A percentile compares a stretch with the other conserved stretches of the same genome.
Conservation (phyloP, 73 alveolate genomes). For the Paramecium sexaurelia region DNA sequence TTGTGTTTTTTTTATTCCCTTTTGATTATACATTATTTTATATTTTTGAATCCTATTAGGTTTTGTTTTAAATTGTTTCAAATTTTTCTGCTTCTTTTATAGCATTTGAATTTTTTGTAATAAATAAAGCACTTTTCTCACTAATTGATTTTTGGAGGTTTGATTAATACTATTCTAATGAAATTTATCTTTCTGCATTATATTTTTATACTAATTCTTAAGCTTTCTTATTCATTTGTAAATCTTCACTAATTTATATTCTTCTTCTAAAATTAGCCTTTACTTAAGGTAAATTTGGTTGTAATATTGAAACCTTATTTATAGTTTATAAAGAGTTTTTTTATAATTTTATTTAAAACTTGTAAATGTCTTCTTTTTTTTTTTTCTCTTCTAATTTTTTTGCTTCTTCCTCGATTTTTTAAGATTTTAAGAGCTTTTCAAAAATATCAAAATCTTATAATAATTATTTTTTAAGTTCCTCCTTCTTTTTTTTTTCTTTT, state of each 20-base stretch:
- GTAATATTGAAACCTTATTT: neutral
- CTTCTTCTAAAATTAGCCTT: neutral
- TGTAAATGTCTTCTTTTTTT: neutral
- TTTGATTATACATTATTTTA: neutral
- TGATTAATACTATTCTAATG: neutral
- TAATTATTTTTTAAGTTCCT: neutral
- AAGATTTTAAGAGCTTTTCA: neutral
- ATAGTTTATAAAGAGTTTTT: neutral
- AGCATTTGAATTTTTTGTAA: neutral
- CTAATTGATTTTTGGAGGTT: neutral
- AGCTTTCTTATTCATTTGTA: neutral
- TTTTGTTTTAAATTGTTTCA: neutral
- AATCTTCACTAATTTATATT: neutral
- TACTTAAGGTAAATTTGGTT: neutral
- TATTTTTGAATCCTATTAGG: neutral
- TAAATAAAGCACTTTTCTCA: neutral
- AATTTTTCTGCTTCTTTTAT: neutral
- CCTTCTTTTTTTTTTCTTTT: neutral
- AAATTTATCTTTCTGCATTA: neutral
- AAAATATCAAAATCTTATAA: too few relatives aligned
- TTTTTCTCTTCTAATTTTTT: neutral
- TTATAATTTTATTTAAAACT: neutral
- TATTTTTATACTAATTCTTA: neutral
- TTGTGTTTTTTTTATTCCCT: neutral
- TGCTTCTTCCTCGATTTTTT: neutral